Percentiles rank a stretch among this genome's conserved stretches.
Conservation (phyloP, 108 stramenopile genomes). For the Mediolabrus comicus region DNA sequence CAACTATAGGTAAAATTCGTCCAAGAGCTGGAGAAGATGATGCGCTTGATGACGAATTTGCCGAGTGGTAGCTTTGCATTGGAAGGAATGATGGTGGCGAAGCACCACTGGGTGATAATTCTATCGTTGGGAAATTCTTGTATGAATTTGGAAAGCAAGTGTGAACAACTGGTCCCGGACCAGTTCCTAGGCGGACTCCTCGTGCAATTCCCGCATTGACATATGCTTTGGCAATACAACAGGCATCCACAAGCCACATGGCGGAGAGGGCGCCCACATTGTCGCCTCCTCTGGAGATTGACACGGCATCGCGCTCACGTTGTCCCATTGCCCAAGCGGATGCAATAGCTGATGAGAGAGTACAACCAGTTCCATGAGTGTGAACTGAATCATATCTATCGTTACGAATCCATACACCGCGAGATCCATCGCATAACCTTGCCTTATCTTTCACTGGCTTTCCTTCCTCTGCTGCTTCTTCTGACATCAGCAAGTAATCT, state of each 20-base stretch:
- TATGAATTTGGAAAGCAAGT: constrained; percentile 70
- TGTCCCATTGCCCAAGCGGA: constrained; percentile 80
- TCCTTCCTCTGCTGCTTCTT: constrained; percentile 32
- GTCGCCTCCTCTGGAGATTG: constrained; percentile 27
- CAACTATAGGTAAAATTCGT: constrained; percentile 79
- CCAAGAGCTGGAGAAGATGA: constrained; percentile 47
- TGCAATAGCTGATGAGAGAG: constrained; percentile 86
- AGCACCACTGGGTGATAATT: constrained; percentile 23
- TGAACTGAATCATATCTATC: constrained; percentile 67
- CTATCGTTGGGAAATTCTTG: constrained; percentile 65
- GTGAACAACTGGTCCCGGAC: constrained; percentile 84
- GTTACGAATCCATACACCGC: constrained; percentile 78
- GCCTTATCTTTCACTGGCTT: constrained; percentile 39
- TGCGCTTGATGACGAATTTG: constrained; percentile 2
- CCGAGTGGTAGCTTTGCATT: constrained; percentile 40
- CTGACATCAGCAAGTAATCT: constrained; percentile 64
- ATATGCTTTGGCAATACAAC: constrained; percentile 84
- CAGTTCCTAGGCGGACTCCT: constrained; percentile 70
- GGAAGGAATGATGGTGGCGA: constrained; percentile 24
- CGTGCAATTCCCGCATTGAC: constrained; percentile 77
- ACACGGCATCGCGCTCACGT: constrained; percentile 27
- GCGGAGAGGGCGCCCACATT: constrained; percentile 48
- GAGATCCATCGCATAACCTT: constrained; percentile 69
- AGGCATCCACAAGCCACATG: constrained; percentile 72
- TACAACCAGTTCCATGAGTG: constrained; percentile 92